Base-by-base conservation (phyloP, 1,139 yeast genomes). In the Eremothecium cymbalariae region DNA sequence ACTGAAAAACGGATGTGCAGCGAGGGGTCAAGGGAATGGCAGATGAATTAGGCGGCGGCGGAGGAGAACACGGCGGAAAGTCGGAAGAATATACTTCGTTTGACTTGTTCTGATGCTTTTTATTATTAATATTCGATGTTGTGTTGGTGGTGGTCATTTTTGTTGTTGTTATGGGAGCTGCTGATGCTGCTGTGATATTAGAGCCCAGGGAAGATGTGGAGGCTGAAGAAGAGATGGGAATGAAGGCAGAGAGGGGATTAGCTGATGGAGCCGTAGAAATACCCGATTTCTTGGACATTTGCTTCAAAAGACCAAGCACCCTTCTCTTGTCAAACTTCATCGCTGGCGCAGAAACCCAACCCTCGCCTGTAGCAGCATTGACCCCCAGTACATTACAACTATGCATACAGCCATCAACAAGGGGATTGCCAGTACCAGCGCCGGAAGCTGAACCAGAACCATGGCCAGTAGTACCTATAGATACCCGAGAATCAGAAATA, bases 261-360 rank as follows among this genome's bases (percentile, higher is more conserved):
- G n/a, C n/a, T n/a, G n/a, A n/a, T n/a, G n/a, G n/a, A n/a, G n/a
- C n/a, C n/a, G n/a, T n/a, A n/a, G n/a, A n/a, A n/a, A n/a, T n/a
- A n/a, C 21, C 21, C 9, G 8, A 8, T 14, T 17, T 27, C 30
- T 27, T 27, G 11, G 30, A 27, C 55, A 50, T 50, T 32, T 47
- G 43, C 32, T 42, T 47, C 34, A 50, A 32, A 8, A 50, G 34
- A n/a, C 41, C 44, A 30, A 50, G 25, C 4, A 50, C 50, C 17
- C 42, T 42, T 15, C 39, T 41, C 30, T 44, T 50, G 34, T 50
- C 43, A 25, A 40, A 40, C n/a, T 21, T 38, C 2, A 36, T 33
- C 33, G 22, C 23, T 14, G 36, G 36, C 28, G 13, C 16, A 15
- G 15, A 9, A 8, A 8, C 25, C 7, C 12, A 9, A 9, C 12